Evolutionary conservation across 202 grass and related monocot genomes (phyloP), one percentile per base, ranked within the genome.

Genomic region (Cymbopogon flexuosus): DNA sequence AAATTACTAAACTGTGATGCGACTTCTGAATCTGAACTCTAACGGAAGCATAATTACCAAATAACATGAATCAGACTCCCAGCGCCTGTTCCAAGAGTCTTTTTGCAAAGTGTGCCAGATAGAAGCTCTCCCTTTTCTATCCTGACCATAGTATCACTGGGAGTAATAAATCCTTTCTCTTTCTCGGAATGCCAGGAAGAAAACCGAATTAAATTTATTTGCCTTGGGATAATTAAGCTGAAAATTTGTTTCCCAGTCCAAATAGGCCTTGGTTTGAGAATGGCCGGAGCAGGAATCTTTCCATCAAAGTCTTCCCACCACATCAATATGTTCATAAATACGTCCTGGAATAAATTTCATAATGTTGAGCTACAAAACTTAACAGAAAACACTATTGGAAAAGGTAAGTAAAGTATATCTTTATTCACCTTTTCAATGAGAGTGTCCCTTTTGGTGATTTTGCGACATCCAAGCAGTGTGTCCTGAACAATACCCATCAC

Each of bases 221-320:
- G 90, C 80, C 94, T 97, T 5, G 94, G 94, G 45, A 97, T 97
- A 84, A 97, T 97, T 71, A 94, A 87, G 83, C 91, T 97, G 79
- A 94, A 97, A 69, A 97, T 92, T 87, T 97, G 94, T 52, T 97
- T 97, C 64, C 94, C 94, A 27, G 94, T 97, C 94, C 92, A 97
- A 57, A 97, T 72, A 78, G 95, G 95, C 82, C 90, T 92, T 63
- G 95, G 95, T 83, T 94, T 97, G 62, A 94, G 72, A 73, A 97
- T 93, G 67, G 95, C 86, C 65, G 95, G 95, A 51, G 95, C 92
- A 84, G 90, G 92, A 60, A 97, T 68, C 86, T 94, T 97, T 79
- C 95, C 95, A 76, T 94, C 95, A 21, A 94, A 97, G 33, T 97
- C 95, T 85, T 97, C 92, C 95, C 95, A 97, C 95, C 95, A 97